Evolutionary conservation across 441 rosid genomes (phyloP), one percentile per base, ranked within the genome.

Genomic region (Pelargonium citronellum): DNA sequence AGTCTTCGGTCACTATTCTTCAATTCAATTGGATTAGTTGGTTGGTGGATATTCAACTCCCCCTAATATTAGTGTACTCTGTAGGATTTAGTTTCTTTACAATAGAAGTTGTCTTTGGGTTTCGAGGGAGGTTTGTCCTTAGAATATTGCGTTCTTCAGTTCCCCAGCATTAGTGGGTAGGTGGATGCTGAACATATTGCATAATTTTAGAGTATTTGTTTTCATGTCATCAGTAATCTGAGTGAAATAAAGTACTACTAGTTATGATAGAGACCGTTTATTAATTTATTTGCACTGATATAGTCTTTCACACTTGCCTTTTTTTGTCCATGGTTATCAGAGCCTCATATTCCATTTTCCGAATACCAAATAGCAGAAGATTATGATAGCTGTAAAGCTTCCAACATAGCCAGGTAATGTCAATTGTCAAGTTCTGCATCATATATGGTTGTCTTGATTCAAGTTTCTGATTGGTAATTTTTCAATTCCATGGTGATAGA

Each of bases 331-430:
- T 73, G 71, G 71, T 37, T 62, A 73, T 68, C 80, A 86, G 95
- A 75, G 69, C 60, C 60, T 53, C 60, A 15, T 15, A 9, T 10
- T 19, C 64, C 64, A 60, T 20, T 17, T 78, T 76, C 70, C 64
- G 68, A 79, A 68, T 77, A 78, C 24, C 81, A n/a, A 70, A 60
- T 55, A 70, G 73, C 77, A 75, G 86, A 74, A 69, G 64, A 73
- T 68, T 78, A 57, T 69, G 19, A 57, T 61, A 81, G 74, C 73
- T 74, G 73, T 73, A 72, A 71, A 67, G 76, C 70, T 68, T 79
- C 70, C 15, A 13, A 43, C 47, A 76, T 73, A 66, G 68, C 80
- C 72, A 74, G 76, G 87, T 86, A 79, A 53, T 27, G 30, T 27
- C 30, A 27, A 27, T 27, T 72, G 83, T 70, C 65, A 37, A 66